Conservation (phyloP, 257 asterid species). For the Orobanche coerulescens region DNA sequence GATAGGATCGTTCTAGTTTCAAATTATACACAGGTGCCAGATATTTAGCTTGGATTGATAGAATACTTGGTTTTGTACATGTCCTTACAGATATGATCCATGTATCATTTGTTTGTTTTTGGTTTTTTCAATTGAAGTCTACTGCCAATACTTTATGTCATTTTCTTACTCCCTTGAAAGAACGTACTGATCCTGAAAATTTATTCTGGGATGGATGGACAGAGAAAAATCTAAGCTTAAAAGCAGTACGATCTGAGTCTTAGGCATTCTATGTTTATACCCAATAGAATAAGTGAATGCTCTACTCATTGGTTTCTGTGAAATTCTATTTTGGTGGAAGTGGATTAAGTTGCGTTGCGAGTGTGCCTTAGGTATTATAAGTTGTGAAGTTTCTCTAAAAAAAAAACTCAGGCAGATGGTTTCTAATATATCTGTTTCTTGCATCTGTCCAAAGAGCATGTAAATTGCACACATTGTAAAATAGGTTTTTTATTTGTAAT, state of each 20-base stretch:
- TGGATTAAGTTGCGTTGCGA: neutral
- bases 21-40: slow-evolving; percentile 86
- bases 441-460: neutral
- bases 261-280: neutral
- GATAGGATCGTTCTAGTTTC: slow-evolving; percentile 95
- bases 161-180: neutral
- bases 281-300: slow-evolving; percentile 4
- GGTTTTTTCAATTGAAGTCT: neutral
- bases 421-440: neutral
- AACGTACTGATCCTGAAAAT: neutral
- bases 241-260: neutral
- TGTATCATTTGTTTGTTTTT: neutral
- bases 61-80: slow-evolving; percentile 10
- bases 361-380: neutral
- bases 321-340: neutral
- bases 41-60: slow-evolving; percentile 21
- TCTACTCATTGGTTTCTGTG: neutral
- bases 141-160: neutral
- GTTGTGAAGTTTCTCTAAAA: slow-evolving; percentile 9
- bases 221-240: neutral
- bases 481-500: neutral
- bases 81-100: slow-evolving; percentile 2
- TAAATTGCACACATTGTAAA: neutral
- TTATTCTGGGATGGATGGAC: slow-evolving; percentile 13
- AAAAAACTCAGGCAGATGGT: neutral